Evolutionary conservation across 2,329 filamentous ascomycete genomes (phyloP).

Genomic region (Hymenoscyphus infarciens): DNA sequence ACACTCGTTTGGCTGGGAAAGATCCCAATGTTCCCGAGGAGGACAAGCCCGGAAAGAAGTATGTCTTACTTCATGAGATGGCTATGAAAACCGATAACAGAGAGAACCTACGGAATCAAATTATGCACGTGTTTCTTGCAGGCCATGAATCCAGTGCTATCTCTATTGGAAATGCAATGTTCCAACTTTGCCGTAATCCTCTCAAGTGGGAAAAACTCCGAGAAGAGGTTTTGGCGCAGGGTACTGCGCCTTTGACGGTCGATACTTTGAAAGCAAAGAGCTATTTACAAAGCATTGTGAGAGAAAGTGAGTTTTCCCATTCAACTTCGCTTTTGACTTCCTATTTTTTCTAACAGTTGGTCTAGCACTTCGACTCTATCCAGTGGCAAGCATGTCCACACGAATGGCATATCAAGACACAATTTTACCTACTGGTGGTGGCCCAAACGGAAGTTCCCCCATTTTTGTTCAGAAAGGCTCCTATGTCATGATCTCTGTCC

Average conservation of each 20-base stretch:
- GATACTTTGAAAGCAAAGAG: background rate
- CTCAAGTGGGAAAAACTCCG: constrained; percentile 11
- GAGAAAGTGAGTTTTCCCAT: constrained; percentile 10
- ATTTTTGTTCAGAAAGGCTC: constrained; percentile 29
- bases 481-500: constrained; percentile 24
- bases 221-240: constrained; percentile 4
- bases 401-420: constrained; percentile 45
- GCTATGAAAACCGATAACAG: constrained; percentile 8
- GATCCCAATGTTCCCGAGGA: constrained; percentile 16
- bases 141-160: constrained; percentile 25
- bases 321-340: too few relatives aligned
- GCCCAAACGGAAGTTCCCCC: constrained; percentile 25
- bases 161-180: constrained; percentile 13
- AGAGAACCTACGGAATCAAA: constrained; percentile 7
- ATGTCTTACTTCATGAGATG: constrained; percentile 11
- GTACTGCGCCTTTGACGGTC: constrained; percentile 44
- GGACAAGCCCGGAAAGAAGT: background rate
- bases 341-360: background rate
- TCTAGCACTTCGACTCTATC: constrained; percentile 46
- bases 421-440: constrained; percentile 33
- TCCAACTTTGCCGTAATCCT: constrained; percentile 12
- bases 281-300: constrained; percentile 9
- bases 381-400: constrained; percentile 48
- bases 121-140: constrained; percentile 31
- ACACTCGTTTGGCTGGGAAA: background rate